Conservation (phyloP, 768 basidiomycete genomes). For the Pholiota conissans region DNA sequence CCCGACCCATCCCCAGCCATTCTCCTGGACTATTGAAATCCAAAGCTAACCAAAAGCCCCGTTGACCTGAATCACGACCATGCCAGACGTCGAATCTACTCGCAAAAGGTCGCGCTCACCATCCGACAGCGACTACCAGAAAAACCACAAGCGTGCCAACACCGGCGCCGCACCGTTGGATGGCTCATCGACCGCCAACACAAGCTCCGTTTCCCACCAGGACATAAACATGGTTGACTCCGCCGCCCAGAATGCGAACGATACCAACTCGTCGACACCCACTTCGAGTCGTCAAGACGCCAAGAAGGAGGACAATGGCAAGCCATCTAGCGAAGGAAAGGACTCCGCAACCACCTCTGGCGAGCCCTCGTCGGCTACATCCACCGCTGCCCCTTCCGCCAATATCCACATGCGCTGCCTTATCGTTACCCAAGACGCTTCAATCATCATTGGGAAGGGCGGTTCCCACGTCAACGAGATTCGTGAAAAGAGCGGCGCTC, state of each 20-base stretch:
- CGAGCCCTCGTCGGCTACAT: constrained; percentile 45
- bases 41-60: constrained; percentile 23
- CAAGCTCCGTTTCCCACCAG: constrained; percentile 39
- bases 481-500: constrained; percentile 93
- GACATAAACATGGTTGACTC: constrained; percentile 73
- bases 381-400: constrained; percentile 57
- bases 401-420: constrained; percentile 97
- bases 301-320: constrained; percentile 40
- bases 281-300: constrained; percentile 23
- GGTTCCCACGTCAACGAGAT: constrained; percentile 99
- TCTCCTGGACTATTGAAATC: constrained; percentile 19
- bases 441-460: constrained; percentile 96
- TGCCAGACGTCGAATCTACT: constrained; percentile 84
- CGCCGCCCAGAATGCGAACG: constrained; percentile 44
- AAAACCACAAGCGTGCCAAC: constrained; percentile 82
- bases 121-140: constrained; percentile 77
- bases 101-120: constrained; percentile 88
- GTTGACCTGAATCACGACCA: constrained; percentile 59
- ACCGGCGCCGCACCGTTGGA: constrained; percentile 70
- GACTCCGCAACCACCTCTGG: constrained; percentile 49
- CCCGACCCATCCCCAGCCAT: constrained; percentile 5
- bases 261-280: constrained; percentile 58
- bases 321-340: constrained; percentile 28
- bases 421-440: constrained; percentile 99
- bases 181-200: constrained; percentile 55